phyloP scores from a whole-genome alignment of 2,329 filamentous ascomycete genomes.

The Hypoxylon sp. region DNA sequence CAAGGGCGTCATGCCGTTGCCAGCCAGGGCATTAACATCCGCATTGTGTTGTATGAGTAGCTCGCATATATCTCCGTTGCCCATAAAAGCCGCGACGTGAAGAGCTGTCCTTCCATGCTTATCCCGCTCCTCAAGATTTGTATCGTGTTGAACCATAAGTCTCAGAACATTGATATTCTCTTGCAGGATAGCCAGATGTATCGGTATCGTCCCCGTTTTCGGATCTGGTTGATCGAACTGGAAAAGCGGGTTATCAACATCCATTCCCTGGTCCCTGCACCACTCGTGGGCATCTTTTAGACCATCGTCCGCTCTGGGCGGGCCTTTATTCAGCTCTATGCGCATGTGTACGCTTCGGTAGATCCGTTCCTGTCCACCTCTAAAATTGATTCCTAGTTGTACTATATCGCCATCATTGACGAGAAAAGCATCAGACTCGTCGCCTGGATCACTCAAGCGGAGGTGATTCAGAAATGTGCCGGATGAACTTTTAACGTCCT shows the following conservation, averaged over 20 bases:
- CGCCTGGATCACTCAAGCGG: slow-evolving; percentile 88
- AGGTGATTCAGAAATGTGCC: slow-evolving; percentile 99
- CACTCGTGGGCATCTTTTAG: background rate
- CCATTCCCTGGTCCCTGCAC: background rate
- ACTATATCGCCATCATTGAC: slow-evolving; percentile 99
- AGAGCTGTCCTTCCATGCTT: background rate
- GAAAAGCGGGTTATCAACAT: background rate
- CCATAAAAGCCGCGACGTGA: background rate
- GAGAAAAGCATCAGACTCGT: slow-evolving; percentile 88
- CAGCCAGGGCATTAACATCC: background rate
- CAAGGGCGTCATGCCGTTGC: background rate
- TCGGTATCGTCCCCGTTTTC: background rate
- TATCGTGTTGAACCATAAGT: background rate
- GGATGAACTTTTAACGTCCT: slow-evolving; percentile 95
- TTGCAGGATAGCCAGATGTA: slow-evolving; percentile 1
- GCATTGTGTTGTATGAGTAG: background rate
- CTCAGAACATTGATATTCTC: background rate
- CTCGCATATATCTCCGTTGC: background rate
- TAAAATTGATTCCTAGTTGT: slow-evolving; percentile 98
- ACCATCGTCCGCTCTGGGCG: background rate
- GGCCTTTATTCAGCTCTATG: slow-evolving; percentile 89
- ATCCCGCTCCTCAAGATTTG: slow-evolving; percentile 1
- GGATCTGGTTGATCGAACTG: background rate
- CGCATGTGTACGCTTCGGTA: slow-evolving; percentile 98
- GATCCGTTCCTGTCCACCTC: slow-evolving; percentile 98